Evolutionary conservation across 176 grass and related monocot species (phyloP).

Genomic region (Aegilops speltoides): DNA sequence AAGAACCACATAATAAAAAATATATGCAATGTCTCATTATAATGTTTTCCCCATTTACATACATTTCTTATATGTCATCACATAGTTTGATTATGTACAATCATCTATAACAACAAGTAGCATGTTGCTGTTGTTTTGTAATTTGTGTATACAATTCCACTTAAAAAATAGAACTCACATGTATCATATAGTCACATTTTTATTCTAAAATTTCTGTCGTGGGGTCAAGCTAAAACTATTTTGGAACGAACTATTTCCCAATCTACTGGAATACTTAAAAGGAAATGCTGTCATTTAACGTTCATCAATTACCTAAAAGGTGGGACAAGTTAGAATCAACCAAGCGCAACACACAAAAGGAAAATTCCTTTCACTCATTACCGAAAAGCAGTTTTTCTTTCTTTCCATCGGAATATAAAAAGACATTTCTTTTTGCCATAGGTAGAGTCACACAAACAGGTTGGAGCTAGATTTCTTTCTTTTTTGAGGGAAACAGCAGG

Average conservation of each 20-base stretch:
- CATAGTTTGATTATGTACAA: too few species aligned
- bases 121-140: too few species aligned
- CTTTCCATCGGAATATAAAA: background rate
- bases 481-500: too few species aligned
- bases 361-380: slow-evolving; percentile 21
- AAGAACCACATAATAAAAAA: too few species aligned
- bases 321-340: slow-evolving; percentile 2
- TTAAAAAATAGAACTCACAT: background rate
- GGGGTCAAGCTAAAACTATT: background rate
- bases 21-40: too few species aligned
- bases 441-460: slow-evolving; percentile 27
- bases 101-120: too few species aligned
- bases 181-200: background rate
- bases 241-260: background rate
- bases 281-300: background rate
- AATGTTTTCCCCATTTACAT: too few species aligned
- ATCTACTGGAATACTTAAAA: background rate
- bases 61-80: too few species aligned
- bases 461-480: too few species aligned
- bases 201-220: background rate
- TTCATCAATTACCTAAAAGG: background rate
- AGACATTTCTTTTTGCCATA: too few species aligned
- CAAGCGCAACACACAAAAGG: background rate
- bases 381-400: background rate
- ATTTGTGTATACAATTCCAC: background rate